These are phyloP conservation scores for Eucalyptus marginata DNA, from an alignment of 345 rosid genomes.

Conservation along the genomic window DNA sequence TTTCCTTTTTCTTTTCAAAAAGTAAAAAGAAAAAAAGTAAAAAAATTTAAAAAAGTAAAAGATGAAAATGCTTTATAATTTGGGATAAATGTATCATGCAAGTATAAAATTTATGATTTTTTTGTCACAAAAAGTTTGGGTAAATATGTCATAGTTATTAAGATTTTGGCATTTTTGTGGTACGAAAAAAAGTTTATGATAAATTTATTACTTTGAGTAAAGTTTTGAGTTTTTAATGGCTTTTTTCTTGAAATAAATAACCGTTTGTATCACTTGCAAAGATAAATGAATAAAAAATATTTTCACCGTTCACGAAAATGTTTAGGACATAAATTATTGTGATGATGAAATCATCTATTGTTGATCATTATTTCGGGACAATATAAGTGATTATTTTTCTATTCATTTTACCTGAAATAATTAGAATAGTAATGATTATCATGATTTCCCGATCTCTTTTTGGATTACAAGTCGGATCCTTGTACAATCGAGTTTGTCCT, in stretches of 20 bases:
- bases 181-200: no score
- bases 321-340: no score
- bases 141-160: no score
- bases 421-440: no score
- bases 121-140: accelerated
- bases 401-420: no score
- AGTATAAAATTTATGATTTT: no score
- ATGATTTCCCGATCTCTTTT: neutral
- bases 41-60: no score
- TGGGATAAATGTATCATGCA: accelerated
- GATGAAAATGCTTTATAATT: no score
- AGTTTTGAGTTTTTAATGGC: no score
- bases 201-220: accelerated
- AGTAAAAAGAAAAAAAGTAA: accelerated
- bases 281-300: no score
- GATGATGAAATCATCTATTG: neutral
- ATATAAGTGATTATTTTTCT: neutral
- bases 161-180: accelerated
- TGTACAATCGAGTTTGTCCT: neutral
- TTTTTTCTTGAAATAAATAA: no score
- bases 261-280: accelerated
- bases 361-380: neutral
- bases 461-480: neutral
- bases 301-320: accelerated
- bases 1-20: no score